Evolutionary conservation across 805 yeast species (phyloP).

Genomic region (Hanseniaspora hatyaiensis): DNA sequence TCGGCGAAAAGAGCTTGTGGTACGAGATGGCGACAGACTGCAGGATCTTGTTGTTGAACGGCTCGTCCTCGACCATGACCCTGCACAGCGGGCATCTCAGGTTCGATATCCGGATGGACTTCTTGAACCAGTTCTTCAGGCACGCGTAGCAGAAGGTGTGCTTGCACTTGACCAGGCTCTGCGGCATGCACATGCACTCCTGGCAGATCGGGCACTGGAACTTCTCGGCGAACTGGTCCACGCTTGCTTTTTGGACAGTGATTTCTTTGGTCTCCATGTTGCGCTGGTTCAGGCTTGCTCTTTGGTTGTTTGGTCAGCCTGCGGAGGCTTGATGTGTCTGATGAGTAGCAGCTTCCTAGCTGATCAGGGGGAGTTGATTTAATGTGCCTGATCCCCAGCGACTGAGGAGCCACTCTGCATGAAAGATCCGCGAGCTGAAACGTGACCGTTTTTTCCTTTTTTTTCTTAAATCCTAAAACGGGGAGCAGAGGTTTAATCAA

Average conservation of each 20-base stretch:
- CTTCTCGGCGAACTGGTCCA: conserved; percentile 24
- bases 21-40: conserved; percentile 35
- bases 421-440: too few species aligned
- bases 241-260: neutral
- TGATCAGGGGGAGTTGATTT: too few species aligned
- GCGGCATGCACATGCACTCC: conserved; percentile 57
- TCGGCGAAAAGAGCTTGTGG: conserved; percentile 24
- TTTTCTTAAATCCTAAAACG: too few species aligned
- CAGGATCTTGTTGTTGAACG: conserved; percentile 42
- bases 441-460: too few species aligned
- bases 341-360: too few species aligned
- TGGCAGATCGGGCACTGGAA: conserved; percentile 52
- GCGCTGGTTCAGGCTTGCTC: too few species aligned
- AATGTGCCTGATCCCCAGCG: too few species aligned
- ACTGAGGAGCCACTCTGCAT: too few species aligned
- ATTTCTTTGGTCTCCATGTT: neutral
- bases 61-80: conserved; percentile 36
- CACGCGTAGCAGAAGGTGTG: conserved; percentile 65
- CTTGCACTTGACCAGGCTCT: conserved; percentile 50
- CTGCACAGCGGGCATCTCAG: conserved; percentile 55
- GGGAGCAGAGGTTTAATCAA: too few species aligned
- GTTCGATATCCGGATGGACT: conserved; percentile 34
- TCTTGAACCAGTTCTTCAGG: conserved; percentile 48
- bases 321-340: too few species aligned
- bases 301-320: too few species aligned